Evolutionary conservation across 345 rosid genomes (phyloP), one percentile per base, ranked within the genome.

Genomic region (Salix brachista): DNA sequence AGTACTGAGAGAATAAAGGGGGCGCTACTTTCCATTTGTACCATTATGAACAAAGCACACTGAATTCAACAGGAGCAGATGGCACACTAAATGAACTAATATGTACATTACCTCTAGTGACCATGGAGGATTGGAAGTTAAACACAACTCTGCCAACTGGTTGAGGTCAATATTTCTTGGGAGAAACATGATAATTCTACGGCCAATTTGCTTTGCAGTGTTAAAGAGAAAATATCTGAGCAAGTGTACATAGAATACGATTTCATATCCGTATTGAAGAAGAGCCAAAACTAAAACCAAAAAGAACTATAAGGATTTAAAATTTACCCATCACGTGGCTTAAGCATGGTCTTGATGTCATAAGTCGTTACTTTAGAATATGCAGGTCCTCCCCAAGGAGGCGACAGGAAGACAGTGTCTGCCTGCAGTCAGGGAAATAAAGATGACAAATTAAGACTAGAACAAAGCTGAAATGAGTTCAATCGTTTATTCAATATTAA

Each of bases 321-420:
- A 66, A 34, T 4, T 30, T 85, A 96, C 98, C 98, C 99, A 74
- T 96, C 91, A 82, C 41, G 87, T 26, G 97, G 99, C 86, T 85
- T 87, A 67, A 96, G 90, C 99, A 93, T 92, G 41, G 92, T 93
- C 85, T 77, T 89, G 72, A 92, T 84, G 85, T 91, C 82, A 74
- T 93, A 96, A 30, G 78, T 86, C 81, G 81, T 71, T 14, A 80
- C 91, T 90, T 86, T 92, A 28, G 84, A 67, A 78, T 96, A 96
- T 77, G 88, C 90, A 81, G 98, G 99, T 56, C 98, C 98, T 6
- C 99, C 99, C 97, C 99, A 93, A 10, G 99, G 97, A 78, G 98
- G 98, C 41, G 99, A 96, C 78, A 96, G 80, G 85, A 93, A 96
- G 69, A 91, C 91, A 1, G 90, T 86, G 62, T 86, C 92, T 25